Percentiles rank a stretch among this genome's conserved stretches.
Evolutionary conservation across 169 alveolate species (phyloP).

Genomic region (Amoebophrya sp.): DNA sequence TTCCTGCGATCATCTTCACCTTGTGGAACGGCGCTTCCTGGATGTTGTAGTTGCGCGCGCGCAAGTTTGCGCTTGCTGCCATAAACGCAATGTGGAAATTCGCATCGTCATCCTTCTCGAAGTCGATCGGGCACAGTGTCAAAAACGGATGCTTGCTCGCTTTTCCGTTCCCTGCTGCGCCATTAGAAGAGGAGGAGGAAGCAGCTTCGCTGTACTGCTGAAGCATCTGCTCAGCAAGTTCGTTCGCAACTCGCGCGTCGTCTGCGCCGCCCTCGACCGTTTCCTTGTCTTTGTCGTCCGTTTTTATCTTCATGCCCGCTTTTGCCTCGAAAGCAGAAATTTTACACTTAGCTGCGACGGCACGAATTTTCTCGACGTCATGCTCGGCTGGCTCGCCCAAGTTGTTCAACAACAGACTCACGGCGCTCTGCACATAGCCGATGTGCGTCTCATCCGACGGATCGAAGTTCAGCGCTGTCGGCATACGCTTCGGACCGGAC

Average conservation of each 20-base stretch:
- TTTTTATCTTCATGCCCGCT: constrained; percentile 59
- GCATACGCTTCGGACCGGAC: constrained; percentile 98
- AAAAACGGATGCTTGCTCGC: too few species aligned
- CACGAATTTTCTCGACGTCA: constrained; percentile 50
- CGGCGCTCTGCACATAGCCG: constrained; percentile 75
- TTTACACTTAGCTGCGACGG: constrained; percentile 37
- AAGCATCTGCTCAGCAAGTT: too few species aligned
- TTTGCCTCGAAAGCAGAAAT: constrained; percentile 56
- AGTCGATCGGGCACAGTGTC: constrained; percentile 69
- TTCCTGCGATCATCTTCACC: constrained; percentile 97
- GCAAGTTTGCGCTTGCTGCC: constrained; percentile 88
- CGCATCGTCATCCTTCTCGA: constrained; percentile 98
- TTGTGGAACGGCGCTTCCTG: constrained; percentile 62
- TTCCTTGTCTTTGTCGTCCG: constrained; percentile 68
- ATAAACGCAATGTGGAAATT: constrained; percentile 95
- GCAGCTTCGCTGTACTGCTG: too few species aligned
- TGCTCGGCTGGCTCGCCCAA: constrained; percentile 56
- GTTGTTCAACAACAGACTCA: constrained; percentile 71
- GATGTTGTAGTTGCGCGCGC: constrained; percentile 91
- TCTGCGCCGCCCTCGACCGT: constrained; percentile 52
- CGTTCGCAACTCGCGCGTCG: constrained; percentile 39
- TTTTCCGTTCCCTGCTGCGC: too few species aligned
- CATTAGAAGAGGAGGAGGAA: too few species aligned
- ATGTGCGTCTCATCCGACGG: constrained; percentile 68
- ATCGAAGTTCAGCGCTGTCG: constrained; percentile 80